Base-by-base conservation (phyloP, 495 filamentous ascomycete genomes). In the Aspergillus biplanus region DNA sequence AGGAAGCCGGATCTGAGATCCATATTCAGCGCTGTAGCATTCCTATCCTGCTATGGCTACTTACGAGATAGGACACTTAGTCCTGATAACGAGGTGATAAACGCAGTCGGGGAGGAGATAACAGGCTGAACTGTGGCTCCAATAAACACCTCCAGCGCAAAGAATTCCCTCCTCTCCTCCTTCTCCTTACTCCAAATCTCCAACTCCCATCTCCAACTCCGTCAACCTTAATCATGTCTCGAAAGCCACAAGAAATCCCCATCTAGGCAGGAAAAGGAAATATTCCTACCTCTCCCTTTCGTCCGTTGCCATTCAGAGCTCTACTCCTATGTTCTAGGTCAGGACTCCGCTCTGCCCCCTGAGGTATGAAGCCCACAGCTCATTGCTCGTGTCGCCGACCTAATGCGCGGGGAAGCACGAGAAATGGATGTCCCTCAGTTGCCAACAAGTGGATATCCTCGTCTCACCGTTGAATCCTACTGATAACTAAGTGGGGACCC, bases 1-100 rank as follows among this genome's bases (percentile, higher is more conserved):
- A 89, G 90, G 66, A 92, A 91, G 52, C 95, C 95, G 39, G 12
- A 44, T 4, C 39, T 99, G 61, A 95, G 72, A 96, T 99, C 81
- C 97, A 98, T 78, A 91, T 27, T 27, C n/a, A 8, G 11, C 4
- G 39, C 39, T 44, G 39, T 11, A 44, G 39, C n/a, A 44, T 44
- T 44, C 39, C 21, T 27, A 27, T 27, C 21, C 21, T 27, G 21
- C 21, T 2, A 27, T 27, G 21, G 21, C 21, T 27, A 27, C 21
- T 27, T 27, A 44, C n/a, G 39, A 44, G 39, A 44, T 44, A 44
- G 21, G 1, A 27, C 21, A 27, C 1, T 27, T 27, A 27, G 21
- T 27, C 21, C 21, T 27, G 21, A 44, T 44, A 44, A n/a, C 39
- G 7, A 5, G n/a, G 12, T 9, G 21, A 31, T 21, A 21, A 50